Base-by-base conservation (phyloP, 805 yeast genomes). In the Priceomyces castillae region DNA sequence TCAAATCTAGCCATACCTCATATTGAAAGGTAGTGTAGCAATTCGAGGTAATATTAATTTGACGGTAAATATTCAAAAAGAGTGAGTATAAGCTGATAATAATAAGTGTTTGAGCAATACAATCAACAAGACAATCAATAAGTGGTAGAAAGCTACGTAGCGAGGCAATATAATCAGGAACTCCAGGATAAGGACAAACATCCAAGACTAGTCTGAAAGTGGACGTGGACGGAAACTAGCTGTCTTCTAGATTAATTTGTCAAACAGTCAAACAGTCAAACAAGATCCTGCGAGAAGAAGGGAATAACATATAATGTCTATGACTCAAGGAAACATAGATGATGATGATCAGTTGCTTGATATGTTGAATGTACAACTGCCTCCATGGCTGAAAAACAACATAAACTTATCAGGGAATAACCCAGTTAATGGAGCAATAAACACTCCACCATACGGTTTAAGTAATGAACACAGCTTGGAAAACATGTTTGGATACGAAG, bases 351-450 rank as follows among this genome's bases (percentile, higher is more conserved):
- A 62, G 37, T 47, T 62, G 17, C 61, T 52, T 46, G 67, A 66
- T 34, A 56, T 63, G 20, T 51, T 64, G 36, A 62, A 62, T 33
- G 48, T 64, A 37, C 59, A 65, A 20, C 68, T 69, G n/a, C 63
- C 53, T 11, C 36, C 26, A 15, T 40, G 31, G 30, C 25, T 16
- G 30, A 36, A 25, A 20, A 34, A 28, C 15, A 28, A 28, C 10
- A n/a, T 11, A n/a, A 28, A 28, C 15, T 9, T 28, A 11, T 11
- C 31, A 11, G 20, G 36, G 7, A 33, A 17, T 16, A 28, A 5
- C 15, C 15, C 31, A 4, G 31, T 5, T 11, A 9, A 28, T n/a
- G 31, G 31, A 28, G 19, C 20, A 17, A 33, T 16, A 19, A 33
- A 16, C 15, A 14, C 36, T 16, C 20, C 36, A 17, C 23, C 36